A percentile compares a stretch with the other conserved stretches of the same genome.
Evolutionary conservation across 345 rosid species (phyloP).

Genomic region (Euphorbia tirucalli): DNA sequence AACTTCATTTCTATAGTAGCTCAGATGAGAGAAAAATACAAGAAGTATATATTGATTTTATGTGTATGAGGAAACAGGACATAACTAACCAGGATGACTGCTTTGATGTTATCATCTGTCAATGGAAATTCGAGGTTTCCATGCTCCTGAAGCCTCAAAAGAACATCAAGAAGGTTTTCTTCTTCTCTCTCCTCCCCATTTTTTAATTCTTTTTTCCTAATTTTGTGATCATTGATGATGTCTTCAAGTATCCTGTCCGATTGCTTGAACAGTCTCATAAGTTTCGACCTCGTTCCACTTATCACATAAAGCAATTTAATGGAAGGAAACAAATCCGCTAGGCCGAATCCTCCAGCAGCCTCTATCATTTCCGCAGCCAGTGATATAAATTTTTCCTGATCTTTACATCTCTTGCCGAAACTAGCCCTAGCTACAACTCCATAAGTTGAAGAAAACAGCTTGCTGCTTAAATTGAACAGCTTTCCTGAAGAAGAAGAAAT

Average conservation of each 20-base stretch:
- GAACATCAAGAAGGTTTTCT: slow-evolving; percentile 34
- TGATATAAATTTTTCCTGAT: slow-evolving; percentile 19
- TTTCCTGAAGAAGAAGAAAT: slow-evolving; percentile 2
- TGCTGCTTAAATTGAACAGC: slow-evolving; percentile 22
- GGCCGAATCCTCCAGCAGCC: slow-evolving; percentile 4
- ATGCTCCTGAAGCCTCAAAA: slow-evolving; percentile 28
- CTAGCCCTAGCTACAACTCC: slow-evolving; percentile 21
- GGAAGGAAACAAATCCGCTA: slow-evolving; percentile 23
- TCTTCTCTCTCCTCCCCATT: neutral
- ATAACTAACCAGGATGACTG: slow-evolving; percentile 30
- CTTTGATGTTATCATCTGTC: slow-evolving; percentile 30
- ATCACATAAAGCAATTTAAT: slow-evolving; percentile 2
- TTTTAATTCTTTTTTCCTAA: neutral
- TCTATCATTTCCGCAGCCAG: neutral
- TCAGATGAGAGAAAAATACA: neutral
- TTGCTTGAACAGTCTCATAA: neutral
- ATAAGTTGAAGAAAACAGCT: slow-evolving; percentile 11
- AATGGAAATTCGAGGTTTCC: slow-evolving; percentile 24
- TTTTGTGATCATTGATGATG: slow-evolving; percentile 7
- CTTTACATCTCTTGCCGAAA: slow-evolving; percentile 26
- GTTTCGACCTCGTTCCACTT: neutral
- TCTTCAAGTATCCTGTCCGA: slow-evolving; percentile 3
- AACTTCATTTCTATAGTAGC: neutral
- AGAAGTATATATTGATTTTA: too few relatives aligned
- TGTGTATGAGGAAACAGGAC: neutral